Evolutionary conservation across 2,329 filamentous ascomycete genomes (phyloP), one percentile per base, ranked within the genome.

Genomic region (Apiospora hydei): DNA sequence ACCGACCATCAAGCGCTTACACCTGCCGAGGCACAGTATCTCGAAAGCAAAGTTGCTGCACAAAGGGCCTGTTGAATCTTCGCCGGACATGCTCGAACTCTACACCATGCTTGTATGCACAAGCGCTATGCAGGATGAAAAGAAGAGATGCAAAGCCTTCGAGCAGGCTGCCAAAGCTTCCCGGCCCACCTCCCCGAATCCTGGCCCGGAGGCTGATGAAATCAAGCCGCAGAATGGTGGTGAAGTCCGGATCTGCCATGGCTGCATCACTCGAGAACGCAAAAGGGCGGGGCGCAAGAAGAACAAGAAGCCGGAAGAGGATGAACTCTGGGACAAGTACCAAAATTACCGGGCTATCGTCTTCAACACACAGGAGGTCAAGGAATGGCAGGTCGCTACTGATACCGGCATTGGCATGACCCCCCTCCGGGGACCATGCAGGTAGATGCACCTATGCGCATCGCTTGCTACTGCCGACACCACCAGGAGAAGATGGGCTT

Each of bases 381-480:
- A 95, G 80, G 93, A 97, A 66, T 97, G 94, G 93, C 89, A 92
- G 74, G 86, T 90, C 57, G 86, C 70, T 21, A 69, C 72, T 89
- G 64, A 87, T 87, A 78, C 84, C 89, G 78, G 77, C 84, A 78
- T 83, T 83, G 72, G 85, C 87, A 71, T 71, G 14, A 61, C 53
- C 14, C 47, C 71, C 72, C 72, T 26, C 72, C 72, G 87, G 90
- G 90, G 69, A 89, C 92, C 8, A 90, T 94, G 85, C 92, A 94
- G 78, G 91, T 97, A 30, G 92, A 95, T 76, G 90, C 94, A 2
- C 95, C 94, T 0, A 98, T 98, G 95, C 92, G 96, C 13, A 98
- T 99, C 78, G 94, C 95, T 34, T 99, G 96, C 81, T 99, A 98
- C 83, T 98, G 96, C 83, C 91, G 96, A 26, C 96, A 99, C 80